Percentiles rank a stretch among this genome's conserved stretches.
These are phyloP conservation scores for Zymoseptoria ardabiliae DNA, from an alignment of 2,329 filamentous ascomycete genomes.

Conservation along the genomic window DNA sequence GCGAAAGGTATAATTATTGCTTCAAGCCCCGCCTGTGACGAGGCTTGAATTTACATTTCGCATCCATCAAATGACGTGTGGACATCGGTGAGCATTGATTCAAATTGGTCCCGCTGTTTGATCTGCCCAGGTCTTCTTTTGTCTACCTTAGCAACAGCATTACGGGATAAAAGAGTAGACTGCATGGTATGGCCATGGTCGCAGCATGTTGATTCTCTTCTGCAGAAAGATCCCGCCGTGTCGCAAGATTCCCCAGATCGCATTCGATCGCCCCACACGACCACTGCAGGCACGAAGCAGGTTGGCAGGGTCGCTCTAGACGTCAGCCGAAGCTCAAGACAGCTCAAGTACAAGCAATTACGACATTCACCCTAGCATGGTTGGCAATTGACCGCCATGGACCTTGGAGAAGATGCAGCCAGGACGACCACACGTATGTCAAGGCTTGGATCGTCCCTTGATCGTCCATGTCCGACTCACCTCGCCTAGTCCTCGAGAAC, in stretches of 20 bases:
- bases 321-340: not conserved
- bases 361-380: not conserved
- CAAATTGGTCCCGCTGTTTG: no score
- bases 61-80: not conserved
- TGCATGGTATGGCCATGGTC: no score
- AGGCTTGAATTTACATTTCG: not conserved
- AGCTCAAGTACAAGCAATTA: not conserved
- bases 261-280: not conserved
- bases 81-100: no score
- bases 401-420: not conserved
- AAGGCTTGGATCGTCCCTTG: not conserved
- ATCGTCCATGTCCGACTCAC: not conserved
- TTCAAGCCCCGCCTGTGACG: not conserved
- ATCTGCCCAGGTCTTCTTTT: no score
- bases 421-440: not conserved
- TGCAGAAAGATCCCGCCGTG: no score
- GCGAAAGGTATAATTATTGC: not conserved
- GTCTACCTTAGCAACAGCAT: no score
- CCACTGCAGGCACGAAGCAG: no score
- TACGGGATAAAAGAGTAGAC: no score
- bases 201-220: no score
- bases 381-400: not conserved
- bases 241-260: not conserved
- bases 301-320: not conserved
- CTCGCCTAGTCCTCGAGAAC: constrained; percentile 13